Conservation (phyloP, 2,329 filamentous ascomycete genomes). For the Verticillium tricorpus region DNA sequence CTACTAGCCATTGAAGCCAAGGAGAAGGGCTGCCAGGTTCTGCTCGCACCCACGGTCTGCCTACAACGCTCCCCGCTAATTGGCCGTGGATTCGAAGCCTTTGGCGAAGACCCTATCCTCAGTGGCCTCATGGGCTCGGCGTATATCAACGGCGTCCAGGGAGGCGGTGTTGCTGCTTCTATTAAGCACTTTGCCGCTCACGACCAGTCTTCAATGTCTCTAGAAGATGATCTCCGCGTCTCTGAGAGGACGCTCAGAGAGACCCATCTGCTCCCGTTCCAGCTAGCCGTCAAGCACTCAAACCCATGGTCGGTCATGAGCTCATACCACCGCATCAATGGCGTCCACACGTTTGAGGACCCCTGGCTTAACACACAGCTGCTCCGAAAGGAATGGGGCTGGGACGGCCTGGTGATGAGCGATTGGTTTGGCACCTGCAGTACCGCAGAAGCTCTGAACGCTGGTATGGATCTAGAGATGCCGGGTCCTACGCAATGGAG, state of each 20-base stretch:
- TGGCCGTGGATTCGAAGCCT: constrained; percentile 61
- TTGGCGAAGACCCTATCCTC: constrained; percentile 45
- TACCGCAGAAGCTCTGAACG: constrained; percentile 12
- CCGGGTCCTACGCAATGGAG: constrained; percentile 18
- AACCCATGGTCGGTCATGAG: constrained; percentile 54
- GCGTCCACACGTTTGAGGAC: constrained; percentile 23
- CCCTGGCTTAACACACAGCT: constrained; percentile 3
- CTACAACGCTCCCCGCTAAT: constrained; percentile 58
- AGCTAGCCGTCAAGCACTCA: constrained; percentile 53
- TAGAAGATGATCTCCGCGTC: constrained; percentile 40
- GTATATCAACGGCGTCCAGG: constrained; percentile 27
- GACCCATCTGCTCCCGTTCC: constrained; percentile 62
- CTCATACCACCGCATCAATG: constrained; percentile 49
- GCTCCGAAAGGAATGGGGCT: constrained; percentile 9
- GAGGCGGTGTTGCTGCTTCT: constrained; percentile 22
- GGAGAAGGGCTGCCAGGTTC: constrained; percentile 50
- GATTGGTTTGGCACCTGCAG: constrained; percentile 22
- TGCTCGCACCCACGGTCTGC: constrained; percentile 59
- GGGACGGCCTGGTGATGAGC: constrained; percentile 9
- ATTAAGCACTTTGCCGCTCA: constrained; percentile 35
- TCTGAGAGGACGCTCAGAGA: constrained; percentile 54
- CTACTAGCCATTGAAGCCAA: constrained; percentile 14
- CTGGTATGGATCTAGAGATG: constrained; percentile 31
- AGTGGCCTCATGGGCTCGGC: constrained; percentile 15
- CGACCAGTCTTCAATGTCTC: constrained; percentile 45